Conservation (phyloP, 352 stramenopile species). For the Phytophthora pisi region DNA sequence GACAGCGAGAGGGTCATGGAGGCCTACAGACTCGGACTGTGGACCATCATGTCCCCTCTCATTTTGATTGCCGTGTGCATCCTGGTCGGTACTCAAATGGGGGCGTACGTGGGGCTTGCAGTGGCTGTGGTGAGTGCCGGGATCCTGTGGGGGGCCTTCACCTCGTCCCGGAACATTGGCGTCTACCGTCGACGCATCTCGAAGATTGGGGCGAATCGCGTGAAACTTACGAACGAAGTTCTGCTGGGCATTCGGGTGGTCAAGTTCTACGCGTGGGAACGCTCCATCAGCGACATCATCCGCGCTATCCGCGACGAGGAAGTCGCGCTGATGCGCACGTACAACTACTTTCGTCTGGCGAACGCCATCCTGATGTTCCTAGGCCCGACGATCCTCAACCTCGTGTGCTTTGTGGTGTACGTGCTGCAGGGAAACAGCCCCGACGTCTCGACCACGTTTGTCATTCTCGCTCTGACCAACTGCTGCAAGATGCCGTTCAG, state of each 20-base stretch:
- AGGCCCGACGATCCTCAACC: slow-evolving; percentile 89
- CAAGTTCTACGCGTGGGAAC: slow-evolving; percentile 83
- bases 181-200: slow-evolving; percentile 41
- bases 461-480: slow-evolving; percentile 88
- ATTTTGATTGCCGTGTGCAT: slow-evolving; percentile 44
- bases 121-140: slow-evolving; percentile 16
- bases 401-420: slow-evolving; percentile 91
- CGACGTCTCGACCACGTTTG: slow-evolving; percentile 92
- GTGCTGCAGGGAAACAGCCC: slow-evolving; percentile 75
- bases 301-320: slow-evolving; percentile 31
- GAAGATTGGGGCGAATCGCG: slow-evolving; percentile 46
- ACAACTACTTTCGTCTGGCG: slow-evolving; percentile 37
- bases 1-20: slow-evolving; percentile 56
- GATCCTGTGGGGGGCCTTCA: slow-evolving; percentile 36
- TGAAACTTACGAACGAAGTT: slow-evolving; percentile 92
- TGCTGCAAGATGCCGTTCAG: slow-evolving; percentile 51
- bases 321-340: slow-evolving; percentile 39
- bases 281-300: slow-evolving; percentile 36
- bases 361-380: slow-evolving; percentile 52
- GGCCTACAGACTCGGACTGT: slow-evolving; percentile 45
- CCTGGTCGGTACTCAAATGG: slow-evolving; percentile 47
- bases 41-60: slow-evolving; percentile 44
- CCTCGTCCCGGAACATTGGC: slow-evolving; percentile 33
- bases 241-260: slow-evolving; percentile 83
- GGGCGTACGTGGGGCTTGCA: slow-evolving; percentile 30